phyloP scores from a whole-genome alignment of 179 eudicot species.

The Heliamphora ciliata region DNA sequence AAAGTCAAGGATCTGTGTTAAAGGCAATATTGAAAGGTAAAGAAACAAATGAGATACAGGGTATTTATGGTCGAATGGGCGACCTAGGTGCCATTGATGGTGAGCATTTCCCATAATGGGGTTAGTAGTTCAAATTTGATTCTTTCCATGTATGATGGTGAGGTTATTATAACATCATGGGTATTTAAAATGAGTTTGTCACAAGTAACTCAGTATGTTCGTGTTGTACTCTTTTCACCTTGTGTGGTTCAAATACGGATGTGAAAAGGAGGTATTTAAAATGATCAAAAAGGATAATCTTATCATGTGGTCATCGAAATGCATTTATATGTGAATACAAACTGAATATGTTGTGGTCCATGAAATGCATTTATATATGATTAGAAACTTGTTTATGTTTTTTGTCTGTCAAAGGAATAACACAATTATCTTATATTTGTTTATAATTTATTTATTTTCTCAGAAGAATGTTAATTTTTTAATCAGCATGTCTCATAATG shows the following conservation, averaged over 20 bases:
- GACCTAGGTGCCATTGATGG: slow-evolving; percentile 97
- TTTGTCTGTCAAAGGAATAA: neutral
- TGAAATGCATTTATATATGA: too few species aligned
- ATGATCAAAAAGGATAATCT: neutral
- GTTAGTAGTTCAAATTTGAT: neutral
- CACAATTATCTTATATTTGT: neutral
- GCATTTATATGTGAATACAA: neutral
- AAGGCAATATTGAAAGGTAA: slow-evolving; percentile 85
- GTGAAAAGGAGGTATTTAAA: too few species aligned
- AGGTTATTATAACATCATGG: neutral
- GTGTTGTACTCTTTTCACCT: neutral
- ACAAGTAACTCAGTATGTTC: neutral
- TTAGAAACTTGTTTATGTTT: neutral
- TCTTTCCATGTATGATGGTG: neutral
- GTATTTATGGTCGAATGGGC: slow-evolving; percentile 93
- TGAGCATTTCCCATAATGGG: slow-evolving; percentile 20
- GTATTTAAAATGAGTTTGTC: neutral
- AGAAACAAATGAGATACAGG: slow-evolving; percentile 57
- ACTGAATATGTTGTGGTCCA: neutral
- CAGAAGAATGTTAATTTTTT: too few species aligned
- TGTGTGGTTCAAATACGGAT: neutral
- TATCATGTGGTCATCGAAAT: neutral
- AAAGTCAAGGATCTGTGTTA: slow-evolving; percentile 81
- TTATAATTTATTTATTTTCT: slow-evolving; percentile 1
- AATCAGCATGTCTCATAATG: neutral